Conservation (phyloP, 2,329 filamentous ascomycete species). For the Plectosphaerella sp. region DNA sequence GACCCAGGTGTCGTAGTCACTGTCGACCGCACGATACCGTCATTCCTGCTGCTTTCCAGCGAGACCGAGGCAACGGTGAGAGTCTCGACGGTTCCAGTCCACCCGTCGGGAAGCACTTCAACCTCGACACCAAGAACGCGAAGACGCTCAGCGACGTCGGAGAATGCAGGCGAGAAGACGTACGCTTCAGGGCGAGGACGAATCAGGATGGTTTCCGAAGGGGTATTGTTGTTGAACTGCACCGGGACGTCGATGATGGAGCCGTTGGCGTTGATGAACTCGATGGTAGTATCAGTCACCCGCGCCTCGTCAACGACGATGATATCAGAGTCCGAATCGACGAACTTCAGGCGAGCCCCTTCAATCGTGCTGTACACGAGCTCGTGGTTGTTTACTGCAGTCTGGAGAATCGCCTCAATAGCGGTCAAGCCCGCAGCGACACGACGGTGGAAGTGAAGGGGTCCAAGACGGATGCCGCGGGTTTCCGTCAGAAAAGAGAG, state of each 20-base stretch:
- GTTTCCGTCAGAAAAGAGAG: slow-evolving; percentile 7
- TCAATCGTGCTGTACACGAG: slow-evolving; percentile 7
- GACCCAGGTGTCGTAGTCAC: slow-evolving; percentile 1
- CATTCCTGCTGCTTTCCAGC: background rate
- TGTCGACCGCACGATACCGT: slow-evolving; percentile 3
- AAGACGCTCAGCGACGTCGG: slow-evolving; percentile 6
- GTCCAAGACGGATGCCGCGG: slow-evolving; percentile 6
- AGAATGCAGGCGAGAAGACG: slow-evolving; percentile 6
- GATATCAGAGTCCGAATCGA: slow-evolving; percentile 5
- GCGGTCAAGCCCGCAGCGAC: slow-evolving; percentile 2
- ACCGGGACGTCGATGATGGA: slow-evolving; percentile 6
- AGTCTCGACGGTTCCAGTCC: slow-evolving; percentile 6
- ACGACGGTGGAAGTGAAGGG: slow-evolving; percentile 7
- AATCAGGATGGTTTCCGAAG: slow-evolving; percentile 1
- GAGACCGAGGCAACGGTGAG: slow-evolving; percentile 1
- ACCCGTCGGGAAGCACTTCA: slow-evolving; percentile 6
- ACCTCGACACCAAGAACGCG: slow-evolving; percentile 5
- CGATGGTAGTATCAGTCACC: background rate
- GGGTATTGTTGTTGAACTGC: slow-evolving; percentile 8
- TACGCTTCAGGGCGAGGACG: slow-evolving; percentile 7
- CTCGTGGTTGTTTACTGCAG: slow-evolving; percentile 5
- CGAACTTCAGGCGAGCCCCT: slow-evolving; percentile 4
- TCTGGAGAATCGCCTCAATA: slow-evolving; percentile 4
- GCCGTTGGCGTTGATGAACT: slow-evolving; percentile 6
- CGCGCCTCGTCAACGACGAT: slow-evolving; percentile 5